phyloP scores from a whole-genome alignment of 768 basidiomycete genomes.

The Goffeauzyma gilvescens region DNA sequence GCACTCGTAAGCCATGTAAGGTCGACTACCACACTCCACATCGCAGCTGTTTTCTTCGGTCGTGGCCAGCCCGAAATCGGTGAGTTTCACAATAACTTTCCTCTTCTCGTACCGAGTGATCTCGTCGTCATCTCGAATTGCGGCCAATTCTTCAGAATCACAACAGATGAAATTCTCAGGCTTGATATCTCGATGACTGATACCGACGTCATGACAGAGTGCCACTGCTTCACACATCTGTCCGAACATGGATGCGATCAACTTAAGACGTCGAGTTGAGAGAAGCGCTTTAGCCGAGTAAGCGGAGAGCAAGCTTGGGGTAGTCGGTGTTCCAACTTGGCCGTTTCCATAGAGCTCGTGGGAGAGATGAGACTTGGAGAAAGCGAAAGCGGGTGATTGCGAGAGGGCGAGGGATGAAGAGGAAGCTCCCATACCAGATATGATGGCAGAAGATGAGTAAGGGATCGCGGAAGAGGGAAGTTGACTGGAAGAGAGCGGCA shows the following conservation, averaged over 20 bases:
- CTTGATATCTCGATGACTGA: conserved; percentile 96
- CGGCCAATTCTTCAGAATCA: conserved; percentile 27
- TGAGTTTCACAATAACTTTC: conserved; percentile 84
- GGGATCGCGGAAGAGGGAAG: conserved; percentile 29
- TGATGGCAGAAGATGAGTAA: conserved; percentile 27
- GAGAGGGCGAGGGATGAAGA: conserved; percentile 8
- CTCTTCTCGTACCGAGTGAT: conserved; percentile 39
- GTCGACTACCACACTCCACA: conserved; percentile 95
- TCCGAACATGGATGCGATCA: conserved; percentile 90
- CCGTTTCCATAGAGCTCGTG: conserved; percentile 10
- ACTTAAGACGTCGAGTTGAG: conserved; percentile 64
- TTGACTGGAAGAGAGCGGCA: conserved; percentile 28
- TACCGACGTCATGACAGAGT: conserved; percentile 71
- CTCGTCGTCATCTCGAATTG: conserved; percentile 18
- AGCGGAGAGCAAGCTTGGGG: conserved; percentile 74
- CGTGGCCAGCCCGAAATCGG: conserved; percentile 90
- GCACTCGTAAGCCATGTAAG: conserved; percentile 98
- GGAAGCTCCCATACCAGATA: conserved; percentile 15
- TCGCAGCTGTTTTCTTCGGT: conserved; percentile 73
- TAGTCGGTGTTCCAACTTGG: conserved; percentile 51
- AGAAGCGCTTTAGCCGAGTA: conserved; percentile 59
- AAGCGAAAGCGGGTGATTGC: conserved; percentile 19
- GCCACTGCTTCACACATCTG: conserved; percentile 99
- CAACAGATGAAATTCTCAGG: conserved; percentile 57
- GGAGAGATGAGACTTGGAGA: conserved; percentile 17